Base-by-base conservation (phyloP, 2,329 filamentous ascomycete genomes). In the Fusarium sp. region DNA sequence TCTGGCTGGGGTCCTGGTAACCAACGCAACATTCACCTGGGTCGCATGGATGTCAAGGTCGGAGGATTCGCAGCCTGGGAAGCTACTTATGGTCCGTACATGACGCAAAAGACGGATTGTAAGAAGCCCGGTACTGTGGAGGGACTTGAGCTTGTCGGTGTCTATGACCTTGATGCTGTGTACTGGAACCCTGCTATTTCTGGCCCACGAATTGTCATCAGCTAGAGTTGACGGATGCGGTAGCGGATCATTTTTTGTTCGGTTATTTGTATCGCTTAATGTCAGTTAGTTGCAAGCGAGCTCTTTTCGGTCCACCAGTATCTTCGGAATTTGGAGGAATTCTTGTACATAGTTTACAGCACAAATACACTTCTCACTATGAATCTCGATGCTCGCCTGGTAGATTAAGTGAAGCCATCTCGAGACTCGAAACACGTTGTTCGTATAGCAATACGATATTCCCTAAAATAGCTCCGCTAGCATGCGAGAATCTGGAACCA, bases 81-180 rank as follows among this genome's bases (percentile, higher is more conserved):
- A 20, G 33, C 37, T 21, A 35, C 55, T 43, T 28, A 57, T 23
- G 33, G 21, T 2, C 29, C 55, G 6, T 57, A 53, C 16, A 53
- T 57, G 21, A 52, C 55, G 15, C 35, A 55, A 6, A 57, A 57
- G 37, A 55, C 37, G 7, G 47, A 39, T 6, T 57, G 48, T 7
- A 57, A 57, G 55, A 31, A 39, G n/a, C 55, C 55, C 43, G 37
- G 55, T 24, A 57, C 47, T 11, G 35, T 57, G 3, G 55, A 57
- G 29, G 55, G 23, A 3, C 49, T 57, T 55, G 35, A 57, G 47
- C 33, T 57, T 42, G 35, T 57, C 10, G 55, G 55, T 35, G 55
- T 57, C 23, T 26, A 39, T 24, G 48, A 53, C 18, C 38, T 42
- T 37, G 21, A 57, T 52, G 49, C 13, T 5, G 29, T 57, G 8